Evolutionary conservation across 2,329 filamentous ascomycete genomes (phyloP), one percentile per base, ranked within the genome.

Genomic region (Fusarium armeniacum): DNA sequence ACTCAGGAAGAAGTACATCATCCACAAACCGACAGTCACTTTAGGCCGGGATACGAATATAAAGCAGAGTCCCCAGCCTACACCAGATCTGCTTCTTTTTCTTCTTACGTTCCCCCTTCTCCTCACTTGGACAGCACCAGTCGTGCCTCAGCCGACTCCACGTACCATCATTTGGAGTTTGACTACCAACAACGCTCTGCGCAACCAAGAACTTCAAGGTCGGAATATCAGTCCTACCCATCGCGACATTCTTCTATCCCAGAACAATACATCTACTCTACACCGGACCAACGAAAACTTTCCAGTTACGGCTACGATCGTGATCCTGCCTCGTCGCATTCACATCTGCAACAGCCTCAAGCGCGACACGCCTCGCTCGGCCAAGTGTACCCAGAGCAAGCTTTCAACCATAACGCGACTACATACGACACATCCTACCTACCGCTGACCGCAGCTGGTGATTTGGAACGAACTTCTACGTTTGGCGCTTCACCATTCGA

Each of bases 1-100:
- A 78, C 77, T 69, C 74, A 77, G 65, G 78, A 79, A 67, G 76
- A 78, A 60, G 74, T 75, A 50, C 76, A 73, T 69, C 63, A 71
- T 76, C 70, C 74, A 75, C 70, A 77, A 73, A 76, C 71, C 71
- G 75, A 65, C 67, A 71, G 67, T 71, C 60, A 69, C 72, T 70
- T 73, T 67, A 67, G 51, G 59, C 62, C 71, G 36, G 74, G 74
- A 72, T 77, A 78, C 69, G 73, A 77, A 73, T 78, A 79, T 78
- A 78, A 79, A 78, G 67, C 69, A 71, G 72, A 75, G 61, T 70
- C 76, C 69, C 71, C 74, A 63, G 58, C 75, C 75, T 75, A 76
- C 73, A 30, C 38, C 50, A 70, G 70, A 61, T 65, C 65, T 62
- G 53, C 64, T 40, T 72, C 70, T 44, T 67, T 75, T 65, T 74